Conservation (phyloP, 495 filamentous ascomycete species). For the Bryoglossum gracile region DNA sequence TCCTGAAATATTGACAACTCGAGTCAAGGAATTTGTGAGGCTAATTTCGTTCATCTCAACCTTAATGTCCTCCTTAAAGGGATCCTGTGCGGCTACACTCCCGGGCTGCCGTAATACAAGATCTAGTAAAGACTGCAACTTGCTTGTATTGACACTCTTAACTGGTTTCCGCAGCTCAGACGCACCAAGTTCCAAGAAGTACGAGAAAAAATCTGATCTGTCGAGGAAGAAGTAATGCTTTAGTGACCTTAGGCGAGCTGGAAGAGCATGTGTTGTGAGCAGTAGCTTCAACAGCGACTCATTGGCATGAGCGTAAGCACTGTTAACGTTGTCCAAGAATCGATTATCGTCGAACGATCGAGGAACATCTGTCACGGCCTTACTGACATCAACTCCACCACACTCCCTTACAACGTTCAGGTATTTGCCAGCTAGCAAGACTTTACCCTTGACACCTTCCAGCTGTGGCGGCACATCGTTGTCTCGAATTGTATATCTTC, state of each 20-base stretch:
- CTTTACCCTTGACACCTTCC: conserved; percentile 85
- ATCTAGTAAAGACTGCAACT: conserved; percentile 89
- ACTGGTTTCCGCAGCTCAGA: conserved; percentile 86
- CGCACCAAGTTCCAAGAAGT: conserved; percentile 84
- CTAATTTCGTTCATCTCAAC: conserved; percentile 93
- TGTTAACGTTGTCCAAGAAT: conserved; percentile 92
- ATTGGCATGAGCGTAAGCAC: conserved; percentile 91
- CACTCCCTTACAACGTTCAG: conserved; percentile 96
- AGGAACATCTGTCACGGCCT: conserved; percentile 80
- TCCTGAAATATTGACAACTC: conserved; percentile 90
- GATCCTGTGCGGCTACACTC: conserved; percentile 86
- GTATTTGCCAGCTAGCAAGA: conserved; percentile 92
- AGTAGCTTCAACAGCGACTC: conserved; percentile 86
- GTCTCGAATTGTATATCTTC: conserved; percentile 88
- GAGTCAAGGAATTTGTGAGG: conserved; percentile 87
- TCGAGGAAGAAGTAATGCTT: conserved; percentile 99
- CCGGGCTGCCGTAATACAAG: conserved; percentile 91
- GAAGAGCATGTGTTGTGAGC: conserved; percentile 84
- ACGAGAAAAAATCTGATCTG: conserved; percentile 93
- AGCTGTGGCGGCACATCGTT: conserved; percentile 89
- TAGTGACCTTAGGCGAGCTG: conserved; percentile 74
- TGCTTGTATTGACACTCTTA: conserved; percentile 79
- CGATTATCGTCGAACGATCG: conserved; percentile 82
- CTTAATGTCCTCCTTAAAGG: conserved; percentile 96
- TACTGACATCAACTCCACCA: conserved; percentile 90